Evolutionary conservation across 1,284 basidiomycete genomes (phyloP), one percentile per base, ranked within the genome.

Genomic region (Sanghuangporus sanghuang): DNA sequence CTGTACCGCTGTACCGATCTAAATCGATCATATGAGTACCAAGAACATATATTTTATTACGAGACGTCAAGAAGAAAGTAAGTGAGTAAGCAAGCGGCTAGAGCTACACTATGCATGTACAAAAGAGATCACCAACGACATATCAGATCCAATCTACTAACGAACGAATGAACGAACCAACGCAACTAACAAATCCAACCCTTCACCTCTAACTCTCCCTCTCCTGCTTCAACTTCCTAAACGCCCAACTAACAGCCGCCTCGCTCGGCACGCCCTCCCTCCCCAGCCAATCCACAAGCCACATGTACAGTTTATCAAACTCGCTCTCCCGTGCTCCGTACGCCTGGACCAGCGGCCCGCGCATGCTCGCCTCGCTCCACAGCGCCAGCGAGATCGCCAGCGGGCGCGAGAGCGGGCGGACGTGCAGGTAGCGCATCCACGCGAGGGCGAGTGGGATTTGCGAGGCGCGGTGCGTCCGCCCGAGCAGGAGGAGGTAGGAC

Each of bases 371-470:
- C 70, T 95, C 90, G 18, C 79, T 81, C 79, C 90, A 89, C 65
- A 87, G 82, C 57, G 87, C 83, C 60, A 95, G 71, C 23, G 87
- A 85, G 0, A 85, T 72, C 0, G 84, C 81, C 11, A 95, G 73
- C 6, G 88, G 89, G 52, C 77, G 73, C 27, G 71, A 73, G 6
- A 75, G 76, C 0, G 92, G 92, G 27, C 57, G 48, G 12, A 94
- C 74, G 0, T 74, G 73, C 14, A 92, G 70, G 21, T 76, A 77
- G 2, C 82, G 81, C 91, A 93, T 93, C 90, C 92, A 95, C 5
- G 83, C 85, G 1, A 96, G 75, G 2, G 80, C 79, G n/a, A 83
- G 77, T 0, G 92, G 86, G 40, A 95, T 86, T 70, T 90, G 85
- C 0, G 75, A 71, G 2, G 81, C 76, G 0, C 78, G 78, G 1